Base-by-base conservation (phyloP, 306 rosid species). In the Rubus parviflorus region DNA sequence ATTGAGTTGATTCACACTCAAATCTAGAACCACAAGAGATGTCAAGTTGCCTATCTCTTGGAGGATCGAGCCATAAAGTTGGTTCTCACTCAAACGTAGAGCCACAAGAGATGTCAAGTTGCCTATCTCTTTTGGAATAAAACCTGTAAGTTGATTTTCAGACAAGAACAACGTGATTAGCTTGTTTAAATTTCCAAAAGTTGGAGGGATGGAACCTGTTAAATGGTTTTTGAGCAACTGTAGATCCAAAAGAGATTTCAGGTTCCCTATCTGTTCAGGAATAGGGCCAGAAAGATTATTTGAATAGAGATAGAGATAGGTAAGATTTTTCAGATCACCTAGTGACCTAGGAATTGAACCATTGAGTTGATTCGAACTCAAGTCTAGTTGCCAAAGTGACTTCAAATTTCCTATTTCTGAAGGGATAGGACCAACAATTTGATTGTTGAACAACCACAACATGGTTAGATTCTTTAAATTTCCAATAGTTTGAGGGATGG, bases 341-440 rank as follows among this genome's bases (percentile, higher is more conserved):
- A 72, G n/a, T 6, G 77, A 79, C 23, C 58, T 4, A 0, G 83
- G 79, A 68, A 80, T 74, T 38, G 64, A 68, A 7, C 83, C 78
- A 7, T 7, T 47, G 19, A 80, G 43, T 14, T 38, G 19, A 58
- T 80, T 80, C 2, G 0, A 3, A 11, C 0, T 0, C 4, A 80
- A 42, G 8, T 48, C 2, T 25, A 80, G 23, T 3, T 7, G 1
- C 5, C 6, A 3, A 5, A 80, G 52, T 49, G 76, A 74, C 41
- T n/a, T 58, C 67, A 74, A 10, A 2, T 81, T 25, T 8, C 76
- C 77, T 40, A 72, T 48, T n/a, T 74, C 45, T 43, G 11, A 6
- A 20, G 78, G 78, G 12, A 57, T 4, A 20, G 62, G 46, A 35
- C 63, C 30, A 51, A 45, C 49, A 71, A 71, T 45, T 8, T 37